These are phyloP conservation scores for Colletotrichum liriopes DNA, from an alignment of 2,329 filamentous ascomycete genomes.

Conservation along the genomic window DNA sequence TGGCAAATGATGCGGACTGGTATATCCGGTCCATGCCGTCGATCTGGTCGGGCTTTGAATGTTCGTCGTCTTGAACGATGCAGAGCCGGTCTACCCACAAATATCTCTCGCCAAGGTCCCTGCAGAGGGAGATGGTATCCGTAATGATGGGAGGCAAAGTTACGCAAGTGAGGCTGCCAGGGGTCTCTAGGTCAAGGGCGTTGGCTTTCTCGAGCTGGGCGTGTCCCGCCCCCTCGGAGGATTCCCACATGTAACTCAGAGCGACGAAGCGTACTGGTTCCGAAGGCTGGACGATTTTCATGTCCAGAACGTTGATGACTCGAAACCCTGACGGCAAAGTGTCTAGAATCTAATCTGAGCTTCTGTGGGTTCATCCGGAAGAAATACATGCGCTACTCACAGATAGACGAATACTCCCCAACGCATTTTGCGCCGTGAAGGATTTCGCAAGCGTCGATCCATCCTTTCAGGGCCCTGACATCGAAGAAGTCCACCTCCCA, in stretches of 20 bases:
- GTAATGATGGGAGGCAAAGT: slow-evolving; percentile 57
- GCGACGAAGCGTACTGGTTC: slow-evolving; percentile 58
- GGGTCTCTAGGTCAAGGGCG: slow-evolving; percentile 48
- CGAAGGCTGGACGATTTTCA: slow-evolving; percentile 54
- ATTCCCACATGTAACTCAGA: slow-evolving; percentile 60
- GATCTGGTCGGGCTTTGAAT: slow-evolving; percentile 56
- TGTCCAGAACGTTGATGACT: slow-evolving; percentile 57
- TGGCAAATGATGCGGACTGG: slow-evolving; percentile 59
- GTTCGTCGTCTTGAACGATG: slow-evolving; percentile 60
- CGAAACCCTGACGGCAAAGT: slow-evolving; percentile 10
- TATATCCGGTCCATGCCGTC: slow-evolving; percentile 62
- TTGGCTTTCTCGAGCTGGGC: slow-evolving; percentile 43
- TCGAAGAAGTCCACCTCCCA: slow-evolving; percentile 27
- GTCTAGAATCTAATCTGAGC: background rate
- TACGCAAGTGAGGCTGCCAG: background rate
- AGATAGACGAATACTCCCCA: slow-evolving; percentile 4
- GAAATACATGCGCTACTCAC: background rate
- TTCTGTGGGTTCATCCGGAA: background rate
- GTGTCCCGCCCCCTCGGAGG: background rate
- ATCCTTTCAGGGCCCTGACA: background rate
- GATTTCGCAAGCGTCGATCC: slow-evolving; percentile 17
- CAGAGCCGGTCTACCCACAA: slow-evolving; percentile 64
- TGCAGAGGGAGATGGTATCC: slow-evolving; percentile 61
- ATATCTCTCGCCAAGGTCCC: slow-evolving; percentile 58
- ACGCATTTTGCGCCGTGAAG: slow-evolving; percentile 14